A percentile compares a stretch with the other conserved stretches of the same genome.
Evolutionary conservation across 352 stramenopile species (phyloP).

Genomic region (Phytopythium sindhum): DNA sequence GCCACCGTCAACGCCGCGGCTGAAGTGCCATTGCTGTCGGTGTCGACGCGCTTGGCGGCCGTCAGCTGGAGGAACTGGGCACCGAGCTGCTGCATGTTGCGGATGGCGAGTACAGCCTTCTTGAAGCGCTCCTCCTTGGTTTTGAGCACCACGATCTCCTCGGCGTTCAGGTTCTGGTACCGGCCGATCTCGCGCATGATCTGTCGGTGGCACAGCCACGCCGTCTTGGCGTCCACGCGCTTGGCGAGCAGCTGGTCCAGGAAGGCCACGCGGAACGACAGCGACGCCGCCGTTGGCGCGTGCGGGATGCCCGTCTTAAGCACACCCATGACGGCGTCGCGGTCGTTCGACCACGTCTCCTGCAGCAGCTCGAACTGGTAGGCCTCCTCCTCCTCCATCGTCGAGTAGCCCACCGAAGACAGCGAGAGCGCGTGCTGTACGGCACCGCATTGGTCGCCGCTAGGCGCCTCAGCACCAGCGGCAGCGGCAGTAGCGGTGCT

Average conservation of each 20-base stretch:
- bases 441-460: not conserved
- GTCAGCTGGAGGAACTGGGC: conserved; percentile 9
- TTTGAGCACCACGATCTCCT: conserved; percentile 58
- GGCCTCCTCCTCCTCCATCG: conserved; percentile 54
- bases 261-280: conserved; percentile 66
- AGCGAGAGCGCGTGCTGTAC: not conserved
- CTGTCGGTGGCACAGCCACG: conserved; percentile 75
- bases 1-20: not conserved
- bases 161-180: conserved; percentile 63
- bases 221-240: conserved; percentile 70
- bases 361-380: conserved; percentile 72
- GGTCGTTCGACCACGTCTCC: conserved; percentile 65
- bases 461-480: not conserved
- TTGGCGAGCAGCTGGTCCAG: conserved; percentile 59
- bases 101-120: conserved; percentile 59
- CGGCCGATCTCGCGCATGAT: conserved; percentile 76
- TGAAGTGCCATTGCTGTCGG: not conserved
- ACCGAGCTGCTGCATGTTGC: conserved; percentile 40
- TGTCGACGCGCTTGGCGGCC: not conserved
- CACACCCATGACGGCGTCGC: conserved; percentile 39
- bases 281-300: conserved; percentile 41
- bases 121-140: conserved; percentile 72
- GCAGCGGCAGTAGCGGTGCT: not conserved
- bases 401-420: not conserved
- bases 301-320: conserved; percentile 56